Percentiles rank a stretch among this genome's conserved stretches.
Conservation (phyloP, 2,329 filamentous ascomycete species). For the Seiridium cupressi region DNA sequence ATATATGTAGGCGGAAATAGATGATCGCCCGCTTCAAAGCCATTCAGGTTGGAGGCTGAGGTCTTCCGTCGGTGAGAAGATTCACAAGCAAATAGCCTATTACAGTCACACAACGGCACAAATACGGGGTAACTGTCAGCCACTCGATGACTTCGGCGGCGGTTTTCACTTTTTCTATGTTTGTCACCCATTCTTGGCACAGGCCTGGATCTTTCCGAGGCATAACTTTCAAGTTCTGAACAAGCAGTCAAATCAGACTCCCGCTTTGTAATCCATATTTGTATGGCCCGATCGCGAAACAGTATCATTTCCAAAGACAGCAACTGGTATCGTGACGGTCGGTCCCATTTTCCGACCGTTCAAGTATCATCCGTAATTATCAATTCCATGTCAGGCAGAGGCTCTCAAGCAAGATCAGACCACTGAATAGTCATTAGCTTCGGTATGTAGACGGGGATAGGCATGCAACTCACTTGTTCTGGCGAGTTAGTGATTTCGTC, state of each 20-base stretch:
- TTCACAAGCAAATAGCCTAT: neutral
- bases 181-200: too few relatives aligned
- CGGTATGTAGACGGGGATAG: neutral
- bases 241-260: too few relatives aligned
- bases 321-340: neutral
- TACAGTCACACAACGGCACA: neutral
- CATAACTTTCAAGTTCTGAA: too few relatives aligned
- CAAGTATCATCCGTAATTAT: too few relatives aligned
- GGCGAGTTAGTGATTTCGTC: slow-evolving; percentile 32
- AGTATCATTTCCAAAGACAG: neutral
- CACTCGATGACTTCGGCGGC: neutral
- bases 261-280: too few relatives aligned
- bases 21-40: too few relatives aligned
- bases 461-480: slow-evolving; percentile 24
- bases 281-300: too few relatives aligned
- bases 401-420: neutral
- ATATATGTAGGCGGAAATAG: too few relatives aligned
- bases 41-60: too few relatives aligned
- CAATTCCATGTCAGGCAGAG: too few relatives aligned
- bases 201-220: too few relatives aligned
- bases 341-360: neutral
- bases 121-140: neutral
- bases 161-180: neutral
- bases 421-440: neutral
- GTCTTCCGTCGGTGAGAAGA: neutral